Base-by-base conservation (phyloP, 2,329 filamentous ascomycete species). In the Paramyrothecium sp. region DNA sequence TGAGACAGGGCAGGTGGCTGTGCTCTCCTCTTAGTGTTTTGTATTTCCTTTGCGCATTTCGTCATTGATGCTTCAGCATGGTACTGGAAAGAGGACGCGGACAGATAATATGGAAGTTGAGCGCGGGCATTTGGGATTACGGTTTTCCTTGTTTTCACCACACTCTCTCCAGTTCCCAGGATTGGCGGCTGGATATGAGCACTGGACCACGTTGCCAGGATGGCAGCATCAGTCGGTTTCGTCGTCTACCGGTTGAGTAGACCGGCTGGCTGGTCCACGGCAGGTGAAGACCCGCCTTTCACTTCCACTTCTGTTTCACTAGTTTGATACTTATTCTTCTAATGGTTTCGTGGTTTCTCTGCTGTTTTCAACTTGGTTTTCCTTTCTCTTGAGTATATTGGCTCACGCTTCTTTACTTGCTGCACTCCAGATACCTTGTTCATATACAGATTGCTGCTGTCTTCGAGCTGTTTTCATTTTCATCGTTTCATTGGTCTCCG, bases 231-330 rank as follows among this genome's bases (percentile, higher is more conserved):
- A 44, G 38, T 44, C 38, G 10, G 26, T 30, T 30, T 30, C n/a
- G 38, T 44, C 13, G 38, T 44, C 38, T 44, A 30, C 26, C 4
- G 33, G 8, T 38, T 8, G 22, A 64, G 69, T 69, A 69, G 71
- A 62, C 69, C 63, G 65, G 67, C 78, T 81, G 79, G 80, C 79
- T 81, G 80, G 80, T 76, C 78, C 79, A 81, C 76, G 66, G 75
- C 67, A 44, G 74, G 72, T 65, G 68, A 73, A 74, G 69, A 71
- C 38, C 38, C 38, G 38, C 38, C 38, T 68, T 63, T 70, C 57
- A 60, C 71, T 71, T 78, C 74, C 79, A 71, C 63, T 58, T 65
- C 64, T 66, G 64, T 69, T 79, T 63, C 60, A 61, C 68, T 71
- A 70, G 68, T 72, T 69, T 69, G 75, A 69, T 71, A 70, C 69